Evolutionary conservation across 768 basidiomycete genomes (phyloP), one percentile per base, ranked within the genome.

Genomic region (Mycena crocata): DNA sequence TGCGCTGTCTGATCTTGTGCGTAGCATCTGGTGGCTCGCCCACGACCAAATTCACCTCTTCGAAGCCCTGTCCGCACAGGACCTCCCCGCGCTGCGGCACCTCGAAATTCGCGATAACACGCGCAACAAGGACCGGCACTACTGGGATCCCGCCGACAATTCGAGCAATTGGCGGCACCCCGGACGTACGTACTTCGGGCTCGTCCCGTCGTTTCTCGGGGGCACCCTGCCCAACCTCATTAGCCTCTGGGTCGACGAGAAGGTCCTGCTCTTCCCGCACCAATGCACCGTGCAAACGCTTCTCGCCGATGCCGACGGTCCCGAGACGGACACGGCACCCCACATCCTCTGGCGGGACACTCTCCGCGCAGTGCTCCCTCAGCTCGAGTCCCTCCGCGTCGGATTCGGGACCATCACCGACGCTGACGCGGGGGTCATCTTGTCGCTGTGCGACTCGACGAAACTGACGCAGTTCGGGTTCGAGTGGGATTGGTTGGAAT

Each of bases 191-290:
- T 74, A 71, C 55, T 46, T 35, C 51, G 70, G 72, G 17, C 46
- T 74, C 9, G 73, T 74, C 3, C 68, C 68, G 12, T 34, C 34
- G 10, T 49, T 35, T 24, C 52, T 66, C 8, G 66, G 48, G 40
- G 72, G 32, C 48, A 44, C 50, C 2, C 51, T 74, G 23, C 64
- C 61, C n/a, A 68, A 68, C 26, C 64, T 74, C 6, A 57, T 51
- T 14, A 34, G 64, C 35, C 67, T 74, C 2, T 74, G 72, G 73
- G 71, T 74, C 19, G 65, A 74, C 45, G 57, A 70, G 42, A 46
- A 50, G 5, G 59, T 65, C 34, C 59, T 74, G 12, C 5, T 49
- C 7, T 40, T 30, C 15, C 45, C 34, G 14, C 39, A 26, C 34
- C 24, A 15, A 7, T 52, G 15, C 42, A 28, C 37, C 9, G 39